Percentiles rank a stretch among this genome's conserved stretches.
phyloP scores from a whole-genome alignment of 1,284 basidiomycete species.

The Boletus mariae region DNA sequence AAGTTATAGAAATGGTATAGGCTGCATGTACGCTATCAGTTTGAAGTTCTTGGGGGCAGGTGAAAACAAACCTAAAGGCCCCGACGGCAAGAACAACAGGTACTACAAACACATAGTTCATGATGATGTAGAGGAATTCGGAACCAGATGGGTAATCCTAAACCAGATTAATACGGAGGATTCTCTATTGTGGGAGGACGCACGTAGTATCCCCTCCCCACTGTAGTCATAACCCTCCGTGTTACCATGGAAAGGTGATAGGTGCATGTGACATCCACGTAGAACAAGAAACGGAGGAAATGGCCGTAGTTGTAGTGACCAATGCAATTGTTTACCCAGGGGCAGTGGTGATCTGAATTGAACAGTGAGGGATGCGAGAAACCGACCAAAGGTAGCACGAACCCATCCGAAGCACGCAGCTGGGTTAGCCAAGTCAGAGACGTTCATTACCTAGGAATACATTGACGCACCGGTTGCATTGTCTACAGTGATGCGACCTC shows the following conservation, averaged over 20 bases:
- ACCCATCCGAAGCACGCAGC: slow-evolving; percentile 84
- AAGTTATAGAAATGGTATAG: slow-evolving; percentile 87
- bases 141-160: slow-evolving; percentile 67
- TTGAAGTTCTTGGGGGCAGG: background rate
- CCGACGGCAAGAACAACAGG: slow-evolving; percentile 88
- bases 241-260: slow-evolving; percentile 83
- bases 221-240: slow-evolving; percentile 53
- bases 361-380: slow-evolving; percentile 2
- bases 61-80: slow-evolving; percentile 62
- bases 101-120: slow-evolving; percentile 84
- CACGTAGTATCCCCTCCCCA: slow-evolving; percentile 53
- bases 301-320: slow-evolving; percentile 88
- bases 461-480: slow-evolving; percentile 69
- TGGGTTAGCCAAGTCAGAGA: slow-evolving; percentile 30
- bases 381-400: slow-evolving; percentile 16
- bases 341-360: slow-evolving; percentile 81
- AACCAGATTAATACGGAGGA: slow-evolving; percentile 7
- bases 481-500: slow-evolving; percentile 83
- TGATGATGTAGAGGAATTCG: slow-evolving; percentile 81
- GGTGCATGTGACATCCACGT: slow-evolving; percentile 82
- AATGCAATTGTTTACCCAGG: slow-evolving; percentile 89
- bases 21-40: slow-evolving; percentile 36
- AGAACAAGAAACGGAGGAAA: slow-evolving; percentile 91
- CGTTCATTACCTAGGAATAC: background rate
- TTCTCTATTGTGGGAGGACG: slow-evolving; percentile 14